Base-by-base conservation (phyloP, 192 early-diverging fungal species). In the Backusella circina region DNA sequence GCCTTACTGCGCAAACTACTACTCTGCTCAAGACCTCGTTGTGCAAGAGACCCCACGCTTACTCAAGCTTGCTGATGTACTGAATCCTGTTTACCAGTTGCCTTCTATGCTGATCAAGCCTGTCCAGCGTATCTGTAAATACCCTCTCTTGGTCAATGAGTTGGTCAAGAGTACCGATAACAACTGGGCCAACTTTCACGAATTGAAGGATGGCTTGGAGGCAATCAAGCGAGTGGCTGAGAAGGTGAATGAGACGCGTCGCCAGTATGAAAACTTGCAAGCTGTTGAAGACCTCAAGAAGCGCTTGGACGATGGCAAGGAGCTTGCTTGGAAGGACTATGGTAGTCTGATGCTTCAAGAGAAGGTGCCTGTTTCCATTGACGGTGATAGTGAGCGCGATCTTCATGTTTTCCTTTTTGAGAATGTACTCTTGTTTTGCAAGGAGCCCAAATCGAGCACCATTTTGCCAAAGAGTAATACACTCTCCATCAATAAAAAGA, bases 101-200 rank as follows among this genome's bases (percentile, higher is more conserved):
- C 95, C 93, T 18, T 93, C 92, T 10, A 92, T 94, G 82, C 85
- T 99, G 61, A 99, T 99, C 86, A 96, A 97, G 75, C 97, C 97
- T 1, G 90, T 99, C 1, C 98, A 99, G 85, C 90, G 98, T 64
- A 92, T 98, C 73, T 97, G 96, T 85, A 96, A 96, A 87, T 99
- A 99, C 83, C 96, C 96, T 65, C 84, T 99, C 70, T 90, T 99
- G 31, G 81, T 94, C 71, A 87, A 88, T 65, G 91, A 94, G 54
- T 75, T 90, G 65, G 80, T 88, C 77, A 90, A 91, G 76, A 85
- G 87, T 75, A 91, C 88, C 37, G 83, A 91, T 71, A 12, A 38
- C 2, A 37, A 73, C 21, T 81, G 79, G 69, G 85, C 88, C n/a
- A 79, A 86, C 57, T 87, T 86, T 68, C 41, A 79, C 31, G 92